Base-by-base conservation (phyloP, 1,139 yeast species). In the Blastobotrys serpentis region DNA sequence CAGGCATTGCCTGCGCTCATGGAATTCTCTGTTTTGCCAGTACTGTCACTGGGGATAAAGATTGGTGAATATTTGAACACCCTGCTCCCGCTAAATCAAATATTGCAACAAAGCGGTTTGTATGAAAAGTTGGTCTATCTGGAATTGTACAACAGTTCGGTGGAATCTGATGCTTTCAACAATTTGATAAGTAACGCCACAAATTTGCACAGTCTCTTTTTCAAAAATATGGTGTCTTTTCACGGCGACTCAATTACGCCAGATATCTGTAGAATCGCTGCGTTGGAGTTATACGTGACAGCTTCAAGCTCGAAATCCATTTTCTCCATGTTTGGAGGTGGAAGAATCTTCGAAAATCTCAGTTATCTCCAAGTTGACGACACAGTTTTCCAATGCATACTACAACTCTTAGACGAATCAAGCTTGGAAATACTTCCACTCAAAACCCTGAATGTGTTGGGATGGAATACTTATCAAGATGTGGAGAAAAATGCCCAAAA, bases 1-100 rank as follows among this genome's bases (percentile, higher is more conserved):
- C 40, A 17, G 7, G 40, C 40, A 8, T 25, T 36, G 8, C 22
- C 40, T n/a, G 40, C 40, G 16, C 40, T 36, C n/a, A 19, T 36
- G 19, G 40, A 19, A 5, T 19, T 36, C 7, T 18, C 23, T n/a
- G 40, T 29, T 6, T 11, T 29, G 7, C 32, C 32, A 11, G n/a
- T 29, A 29, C 14, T 29, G 13, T 29, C 32, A 4, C 32, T 29
- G 7, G 32, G 32, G 4, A 14, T 29, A 4, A 29, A 29, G 32
- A 29, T 29, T 29, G 40, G 19, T 11, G 23, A 11, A 5, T 19
- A 17, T 7, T 4, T 36, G 16, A 36, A 10, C 25, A 36, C 25
- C 5, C 25, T 36, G 23, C 10, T 17, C 8, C 40, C 19, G 5
- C 14, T 36, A 10, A 36, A 36, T 11, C 19, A 17, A n/a, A 19